These are phyloP conservation scores for Nevesoporus exiguus DNA, from an alignment of 768 basidiomycete species.

Conservation along the genomic window DNA sequence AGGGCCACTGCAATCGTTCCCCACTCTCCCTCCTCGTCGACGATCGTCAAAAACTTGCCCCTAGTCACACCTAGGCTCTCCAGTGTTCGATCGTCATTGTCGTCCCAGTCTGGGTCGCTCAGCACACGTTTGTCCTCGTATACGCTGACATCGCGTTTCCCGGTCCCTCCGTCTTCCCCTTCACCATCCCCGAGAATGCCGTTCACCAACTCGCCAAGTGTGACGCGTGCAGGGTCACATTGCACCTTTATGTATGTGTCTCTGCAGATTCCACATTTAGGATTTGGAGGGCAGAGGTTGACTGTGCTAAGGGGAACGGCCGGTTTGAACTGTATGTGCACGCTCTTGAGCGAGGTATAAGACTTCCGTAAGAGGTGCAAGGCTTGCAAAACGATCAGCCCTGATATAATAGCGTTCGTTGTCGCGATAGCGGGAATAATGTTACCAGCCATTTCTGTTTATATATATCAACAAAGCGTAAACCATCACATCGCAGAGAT, in stretches of 20 bases:
- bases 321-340: constrained; percentile 77
- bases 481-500: not conserved
- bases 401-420: constrained; percentile 96
- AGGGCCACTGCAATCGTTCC: constrained; percentile 71
- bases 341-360: constrained; percentile 61
- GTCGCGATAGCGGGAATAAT: constrained; percentile 99
- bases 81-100: constrained; percentile 78
- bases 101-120: constrained; percentile 92
- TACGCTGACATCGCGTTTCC: constrained; percentile 65
- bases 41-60: constrained; percentile 86
- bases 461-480: not conserved
- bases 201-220: constrained; percentile 68
- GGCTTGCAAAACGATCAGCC: constrained; percentile 90
- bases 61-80: constrained; percentile 74
- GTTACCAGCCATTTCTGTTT: constrained; percentile 95
- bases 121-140: constrained; percentile 85
- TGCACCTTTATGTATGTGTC: constrained; percentile 74
- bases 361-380: constrained; percentile 74
- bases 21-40: constrained; percentile 81
- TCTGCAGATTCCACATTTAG: constrained; percentile 78
- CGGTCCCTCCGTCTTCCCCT: constrained; percentile 32
- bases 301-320: constrained; percentile 73
- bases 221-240: constrained; percentile 69
- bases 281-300: constrained; percentile 64
- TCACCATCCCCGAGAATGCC: constrained; percentile 58